phyloP scores from a whole-genome alignment of 352 stramenopile species.

The Pythium diclinum region DNA sequence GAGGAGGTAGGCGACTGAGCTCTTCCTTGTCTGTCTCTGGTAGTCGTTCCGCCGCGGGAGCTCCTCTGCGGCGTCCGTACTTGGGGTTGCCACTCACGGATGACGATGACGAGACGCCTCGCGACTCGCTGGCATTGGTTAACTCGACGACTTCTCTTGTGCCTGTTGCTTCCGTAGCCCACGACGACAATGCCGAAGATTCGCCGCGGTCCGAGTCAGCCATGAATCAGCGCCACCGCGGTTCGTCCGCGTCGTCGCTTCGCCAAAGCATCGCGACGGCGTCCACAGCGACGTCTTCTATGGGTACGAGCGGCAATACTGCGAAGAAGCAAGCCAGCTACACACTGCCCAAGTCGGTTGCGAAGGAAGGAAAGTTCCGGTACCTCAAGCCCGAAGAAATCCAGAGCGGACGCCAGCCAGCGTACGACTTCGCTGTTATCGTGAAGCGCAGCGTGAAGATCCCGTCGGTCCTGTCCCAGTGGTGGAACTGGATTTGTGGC shows the following conservation, averaged over 20 bases:
- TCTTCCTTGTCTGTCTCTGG: conserved; percentile 19
- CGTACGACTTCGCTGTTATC: conserved; percentile 82
- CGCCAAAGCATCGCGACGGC: conserved; percentile 1
- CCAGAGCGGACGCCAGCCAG: conserved; percentile 43
- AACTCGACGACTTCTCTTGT: conserved; percentile 70
- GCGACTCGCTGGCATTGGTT: conserved; percentile 25
- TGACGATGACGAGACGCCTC: conserved; percentile 12
- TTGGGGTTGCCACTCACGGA: conserved; percentile 22
- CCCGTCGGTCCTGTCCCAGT: conserved; percentile 31
- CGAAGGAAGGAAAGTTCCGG: conserved; percentile 50
- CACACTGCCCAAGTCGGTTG: conserved; percentile 22
- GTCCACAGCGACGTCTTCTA: not conserved
- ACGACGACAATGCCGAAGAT: conserved; percentile 28
- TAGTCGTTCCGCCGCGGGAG: conserved; percentile 6
- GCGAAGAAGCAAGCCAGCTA: conserved; percentile 23
- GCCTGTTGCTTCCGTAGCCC: conserved; percentile 29
- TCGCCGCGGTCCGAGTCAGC: conserved; percentile 2
- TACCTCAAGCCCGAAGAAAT: conserved; percentile 86
- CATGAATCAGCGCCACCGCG: not conserved
- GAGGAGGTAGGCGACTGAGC: conserved; percentile 24
- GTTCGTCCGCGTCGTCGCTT: conserved; percentile 3
- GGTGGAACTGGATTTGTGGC: conserved; percentile 38
- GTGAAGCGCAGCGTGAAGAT: conserved; percentile 62
- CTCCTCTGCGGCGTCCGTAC: conserved; percentile 13
- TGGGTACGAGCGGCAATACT: not conserved